Conservation (phyloP, 176 grass and related monocot species). For the Otatea glauca region DNA sequence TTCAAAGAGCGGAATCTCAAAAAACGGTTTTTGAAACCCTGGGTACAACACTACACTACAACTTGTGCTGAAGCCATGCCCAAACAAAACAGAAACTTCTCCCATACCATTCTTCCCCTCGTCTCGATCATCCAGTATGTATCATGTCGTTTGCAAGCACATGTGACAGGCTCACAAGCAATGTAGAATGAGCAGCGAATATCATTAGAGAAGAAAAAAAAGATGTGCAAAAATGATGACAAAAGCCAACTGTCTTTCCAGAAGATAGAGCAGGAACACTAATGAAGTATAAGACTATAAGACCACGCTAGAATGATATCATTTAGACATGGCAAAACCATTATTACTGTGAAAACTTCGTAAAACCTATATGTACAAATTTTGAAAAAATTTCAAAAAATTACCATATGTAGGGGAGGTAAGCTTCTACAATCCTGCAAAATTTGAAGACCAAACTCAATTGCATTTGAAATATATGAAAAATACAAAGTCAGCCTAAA, state of each 20-base stretch:
- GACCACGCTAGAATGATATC: neutral
- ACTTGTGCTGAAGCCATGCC: neutral
- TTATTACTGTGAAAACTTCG: no score
- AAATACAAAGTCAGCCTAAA: no score
- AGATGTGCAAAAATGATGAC: neutral
- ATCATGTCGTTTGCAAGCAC: neutral
- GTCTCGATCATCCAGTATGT: neutral
- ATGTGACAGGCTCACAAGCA: neutral
- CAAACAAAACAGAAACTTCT: slow-evolving; percentile 33
- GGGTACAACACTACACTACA: neutral
- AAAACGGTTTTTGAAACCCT: no score
- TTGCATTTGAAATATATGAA: no score
- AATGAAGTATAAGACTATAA: neutral
- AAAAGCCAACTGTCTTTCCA: neutral
- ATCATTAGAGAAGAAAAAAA: neutral
- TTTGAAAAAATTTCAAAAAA: no score
- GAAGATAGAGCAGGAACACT: neutral
- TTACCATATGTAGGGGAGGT: no score
- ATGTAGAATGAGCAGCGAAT: neutral
- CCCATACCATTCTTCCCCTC: neutral
- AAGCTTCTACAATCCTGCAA: no score
- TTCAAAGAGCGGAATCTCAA: no score
- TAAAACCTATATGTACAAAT: no score
- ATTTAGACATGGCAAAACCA: neutral
- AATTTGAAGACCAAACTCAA: no score